phyloP scores from a whole-genome alignment of 305 asterid genomes.

The Fraxinus baroniana region DNA sequence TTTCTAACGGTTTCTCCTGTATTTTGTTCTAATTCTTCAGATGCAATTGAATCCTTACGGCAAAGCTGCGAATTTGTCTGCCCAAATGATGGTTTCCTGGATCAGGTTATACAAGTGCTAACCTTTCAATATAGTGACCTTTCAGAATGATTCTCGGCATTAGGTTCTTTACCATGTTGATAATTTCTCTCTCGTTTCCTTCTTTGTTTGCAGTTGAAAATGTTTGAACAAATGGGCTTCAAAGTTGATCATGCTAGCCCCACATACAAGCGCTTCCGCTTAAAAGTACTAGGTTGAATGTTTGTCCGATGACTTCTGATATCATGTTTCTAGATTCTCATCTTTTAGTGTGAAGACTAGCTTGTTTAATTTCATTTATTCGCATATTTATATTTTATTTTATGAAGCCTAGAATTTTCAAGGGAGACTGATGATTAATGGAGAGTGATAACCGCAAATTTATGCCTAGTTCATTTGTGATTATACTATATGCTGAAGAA shows the following conservation, averaged over 20 bases:
- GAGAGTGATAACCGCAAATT: neutral
- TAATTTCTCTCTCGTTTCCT: slow-evolving; percentile 17
- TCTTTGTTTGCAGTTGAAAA: slow-evolving; percentile 62
- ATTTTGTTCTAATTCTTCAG: slow-evolving; percentile 38
- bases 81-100: slow-evolving; percentile 96
- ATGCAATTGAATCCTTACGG: slow-evolving; percentile 81
- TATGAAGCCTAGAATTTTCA: slow-evolving; percentile 1
- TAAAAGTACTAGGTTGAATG: slow-evolving; percentile 73
- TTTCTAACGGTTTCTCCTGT: slow-evolving; percentile 8
- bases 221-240: slow-evolving; percentile 92
- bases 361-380: slow-evolving; percentile 18
- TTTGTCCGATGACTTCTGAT: slow-evolving; percentile 17
- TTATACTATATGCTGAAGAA: neutral
- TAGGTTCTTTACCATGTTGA: slow-evolving; percentile 17
- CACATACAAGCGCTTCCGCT: slow-evolving; percentile 81
- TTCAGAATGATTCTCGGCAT: slow-evolving; percentile 14
- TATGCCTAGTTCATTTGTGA: neutral
- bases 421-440: neutral
- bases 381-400: neutral
- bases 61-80: slow-evolving; percentile 71
- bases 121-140: slow-evolving; percentile 13
- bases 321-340: slow-evolving; percentile 9
- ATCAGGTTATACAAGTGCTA: slow-evolving; percentile 62
- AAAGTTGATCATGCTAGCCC: slow-evolving; percentile 74
- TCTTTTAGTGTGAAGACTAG: neutral